Conservation (phyloP, 2,329 filamentous ascomycete species). For the Bipolaris oryzae region DNA sequence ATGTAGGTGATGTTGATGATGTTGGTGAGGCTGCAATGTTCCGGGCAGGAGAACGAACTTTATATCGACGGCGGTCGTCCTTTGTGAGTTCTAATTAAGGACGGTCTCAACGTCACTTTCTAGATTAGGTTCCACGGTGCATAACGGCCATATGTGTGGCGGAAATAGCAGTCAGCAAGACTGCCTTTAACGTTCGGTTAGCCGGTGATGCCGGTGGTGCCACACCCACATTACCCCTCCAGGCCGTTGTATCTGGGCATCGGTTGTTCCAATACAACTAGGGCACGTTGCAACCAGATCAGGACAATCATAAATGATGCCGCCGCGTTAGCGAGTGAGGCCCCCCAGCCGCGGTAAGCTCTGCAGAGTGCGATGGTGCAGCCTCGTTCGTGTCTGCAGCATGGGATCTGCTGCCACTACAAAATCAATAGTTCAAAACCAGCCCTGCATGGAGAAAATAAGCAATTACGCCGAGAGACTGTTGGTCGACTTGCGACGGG, state of each 20-base stretch:
- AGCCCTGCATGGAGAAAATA: slow-evolving; percentile 6
- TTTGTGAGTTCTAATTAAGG: slow-evolving; percentile 3
- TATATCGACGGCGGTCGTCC: slow-evolving; percentile 9
- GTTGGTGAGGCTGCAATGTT: not conserved
- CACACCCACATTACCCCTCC: slow-evolving; percentile 13
- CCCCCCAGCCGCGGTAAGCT: slow-evolving; percentile 17
- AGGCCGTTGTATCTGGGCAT: slow-evolving; percentile 12
- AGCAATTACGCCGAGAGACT: not conserved
- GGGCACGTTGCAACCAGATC: slow-evolving; percentile 9
- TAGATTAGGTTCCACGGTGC: slow-evolving; percentile 12
- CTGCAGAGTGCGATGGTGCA: slow-evolving; percentile 15
- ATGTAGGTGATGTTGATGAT: slow-evolving; percentile 7
- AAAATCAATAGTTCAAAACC: slow-evolving; percentile 19
- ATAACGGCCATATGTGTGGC: slow-evolving; percentile 20
- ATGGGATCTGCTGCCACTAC: slow-evolving; percentile 11
- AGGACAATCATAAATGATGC: slow-evolving; percentile 25
- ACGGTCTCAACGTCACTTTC: slow-evolving; percentile 12
- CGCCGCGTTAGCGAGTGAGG: slow-evolving; percentile 19
- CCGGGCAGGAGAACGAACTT: slow-evolving; percentile 5
- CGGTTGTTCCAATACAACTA: slow-evolving; percentile 6
- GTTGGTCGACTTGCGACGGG: not conserved
- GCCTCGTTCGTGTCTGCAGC: slow-evolving; percentile 10
- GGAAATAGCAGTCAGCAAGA: slow-evolving; percentile 9
- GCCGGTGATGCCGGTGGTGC: slow-evolving; percentile 11
- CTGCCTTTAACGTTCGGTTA: slow-evolving; percentile 17